A percentile compares a stretch with the other conserved stretches of the same genome.
Conservation (phyloP, 495 filamentous ascomycete species). For the Penicillium soppii region DNA sequence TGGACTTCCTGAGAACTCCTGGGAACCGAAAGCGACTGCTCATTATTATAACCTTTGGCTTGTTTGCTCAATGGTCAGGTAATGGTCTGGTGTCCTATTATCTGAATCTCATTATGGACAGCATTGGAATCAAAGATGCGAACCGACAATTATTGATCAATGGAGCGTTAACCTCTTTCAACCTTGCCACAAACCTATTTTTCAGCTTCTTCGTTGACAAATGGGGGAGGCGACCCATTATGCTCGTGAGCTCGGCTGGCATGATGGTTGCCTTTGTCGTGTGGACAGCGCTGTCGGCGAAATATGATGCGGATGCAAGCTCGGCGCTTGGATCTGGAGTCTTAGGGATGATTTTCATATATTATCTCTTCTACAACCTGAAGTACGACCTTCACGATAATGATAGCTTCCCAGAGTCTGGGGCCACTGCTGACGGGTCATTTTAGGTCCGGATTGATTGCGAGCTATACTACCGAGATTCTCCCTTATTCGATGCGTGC, state of each 20-base stretch:
- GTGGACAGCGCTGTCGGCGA: slow-evolving; percentile 9
- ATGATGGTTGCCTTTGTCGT: slow-evolving; percentile 10
- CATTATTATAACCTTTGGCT: slow-evolving; percentile 57
- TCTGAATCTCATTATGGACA: slow-evolving; percentile 52
- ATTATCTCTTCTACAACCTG: slow-evolving; percentile 12
- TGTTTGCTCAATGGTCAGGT: slow-evolving; percentile 64
- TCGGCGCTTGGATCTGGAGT: slow-evolving; percentile 6
- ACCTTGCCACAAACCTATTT: slow-evolving; percentile 39
- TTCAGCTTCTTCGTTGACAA: slow-evolving; percentile 60
- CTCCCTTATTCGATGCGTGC: slow-evolving; percentile 66
- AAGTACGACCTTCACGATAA: slow-evolving; percentile 1
- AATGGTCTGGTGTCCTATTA: slow-evolving; percentile 61
- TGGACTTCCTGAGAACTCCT: slow-evolving; percentile 63
- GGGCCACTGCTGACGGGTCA: background rate
- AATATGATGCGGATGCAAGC: slow-evolving; percentile 6
- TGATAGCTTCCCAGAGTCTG: no score
- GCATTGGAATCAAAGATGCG: slow-evolving; percentile 52
- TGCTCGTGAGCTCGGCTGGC: slow-evolving; percentile 8
- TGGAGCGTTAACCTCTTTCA: slow-evolving; percentile 17
- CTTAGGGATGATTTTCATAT: slow-evolving; percentile 12
- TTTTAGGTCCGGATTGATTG: slow-evolving; percentile 57
- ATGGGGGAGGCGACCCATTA: slow-evolving; percentile 57
- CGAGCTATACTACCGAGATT: slow-evolving; percentile 66
- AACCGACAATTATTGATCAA: slow-evolving; percentile 45
- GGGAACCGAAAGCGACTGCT: slow-evolving; percentile 66